Evolutionary conservation across 768 basidiomycete genomes (phyloP).

Genomic region (Lyophyllum atratum): DNA sequence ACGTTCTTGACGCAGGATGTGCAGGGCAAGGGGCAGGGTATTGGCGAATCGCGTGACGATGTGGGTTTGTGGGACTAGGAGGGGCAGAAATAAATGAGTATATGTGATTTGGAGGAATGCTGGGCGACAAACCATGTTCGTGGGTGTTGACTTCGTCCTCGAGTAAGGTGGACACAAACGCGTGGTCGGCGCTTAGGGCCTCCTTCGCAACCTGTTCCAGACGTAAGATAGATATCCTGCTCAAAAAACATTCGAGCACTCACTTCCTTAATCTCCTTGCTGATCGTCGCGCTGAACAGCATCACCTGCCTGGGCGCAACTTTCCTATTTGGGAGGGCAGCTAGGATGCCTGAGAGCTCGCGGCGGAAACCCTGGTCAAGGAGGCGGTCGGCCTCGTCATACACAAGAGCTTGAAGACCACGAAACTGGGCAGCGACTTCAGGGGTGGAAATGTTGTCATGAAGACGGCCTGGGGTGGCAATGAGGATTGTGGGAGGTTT

Average conservation of each 20-base stretch:
- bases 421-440: constrained; percentile 25
- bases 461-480: constrained; percentile 75
- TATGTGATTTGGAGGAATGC: neutral
- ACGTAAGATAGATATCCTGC: neutral
- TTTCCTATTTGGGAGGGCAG: constrained; percentile 39
- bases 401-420: constrained; percentile 47
- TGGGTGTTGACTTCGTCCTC: constrained; percentile 63
- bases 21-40: constrained; percentile 40
- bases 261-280: constrained; percentile 62
- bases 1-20: constrained; percentile 38
- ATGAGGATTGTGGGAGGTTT: constrained; percentile 56
- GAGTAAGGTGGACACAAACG: constrained; percentile 59
- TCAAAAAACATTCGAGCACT: constrained; percentile 3
- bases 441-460: constrained; percentile 60
- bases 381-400: constrained; percentile 77
- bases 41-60: constrained; percentile 43
- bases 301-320: constrained; percentile 63
- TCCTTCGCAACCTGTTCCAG: constrained; percentile 19
- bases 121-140: constrained; percentile 46
- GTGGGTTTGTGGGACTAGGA: constrained; percentile 47
- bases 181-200: constrained; percentile 29
- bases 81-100: neutral
- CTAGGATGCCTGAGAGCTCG: constrained; percentile 65
- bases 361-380: constrained; percentile 74
- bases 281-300: constrained; percentile 77